phyloP scores from a whole-genome alignment of 2,329 filamentous ascomycete genomes.

The Penicillium psychrosexuale region DNA sequence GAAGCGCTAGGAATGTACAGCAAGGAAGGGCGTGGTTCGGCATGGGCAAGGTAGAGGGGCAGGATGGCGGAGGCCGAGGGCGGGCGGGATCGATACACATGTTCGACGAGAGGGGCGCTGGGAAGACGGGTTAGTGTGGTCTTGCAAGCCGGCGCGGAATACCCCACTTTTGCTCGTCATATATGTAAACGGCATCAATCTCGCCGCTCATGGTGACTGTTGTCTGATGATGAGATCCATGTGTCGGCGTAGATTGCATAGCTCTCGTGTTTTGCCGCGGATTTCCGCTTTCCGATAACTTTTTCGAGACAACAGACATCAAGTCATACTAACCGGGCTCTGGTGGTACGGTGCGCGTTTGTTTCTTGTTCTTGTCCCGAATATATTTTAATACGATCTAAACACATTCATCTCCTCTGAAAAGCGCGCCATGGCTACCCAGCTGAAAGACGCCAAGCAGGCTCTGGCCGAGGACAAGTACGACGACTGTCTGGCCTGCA shows the following conservation, averaged over 20 bases:
- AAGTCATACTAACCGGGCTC: not conserved
- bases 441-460: constrained; percentile 60
- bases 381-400: constrained; percentile 17
- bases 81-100: constrained; percentile 80
- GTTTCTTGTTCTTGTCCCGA: not conserved
- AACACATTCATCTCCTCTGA: constrained; percentile 43
- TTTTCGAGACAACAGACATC: constrained; percentile 7
- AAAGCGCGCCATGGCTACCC: constrained; percentile 51
- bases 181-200: constrained; percentile 95
- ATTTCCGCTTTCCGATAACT: constrained; percentile 28
- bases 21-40: constrained; percentile 75
- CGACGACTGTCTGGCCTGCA: constrained; percentile 68
- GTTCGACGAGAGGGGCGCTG: constrained; percentile 80
- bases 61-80: constrained; percentile 73
- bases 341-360: not conserved
- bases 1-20: constrained; percentile 79
- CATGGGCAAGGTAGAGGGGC: constrained; percentile 80
- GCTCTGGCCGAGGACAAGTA: constrained; percentile 44
- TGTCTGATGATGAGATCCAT: constrained; percentile 16
- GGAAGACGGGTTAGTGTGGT: constrained; percentile 15
- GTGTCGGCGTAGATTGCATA: constrained; percentile 18
- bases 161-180: constrained; percentile 85
- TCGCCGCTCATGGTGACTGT: constrained; percentile 69
- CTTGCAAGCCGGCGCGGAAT: not conserved
- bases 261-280: constrained; percentile 33